These are phyloP conservation scores for Leersia perrieri DNA, from an alignment of 176 grass and related monocot genomes.

Conservation along the genomic window DNA sequence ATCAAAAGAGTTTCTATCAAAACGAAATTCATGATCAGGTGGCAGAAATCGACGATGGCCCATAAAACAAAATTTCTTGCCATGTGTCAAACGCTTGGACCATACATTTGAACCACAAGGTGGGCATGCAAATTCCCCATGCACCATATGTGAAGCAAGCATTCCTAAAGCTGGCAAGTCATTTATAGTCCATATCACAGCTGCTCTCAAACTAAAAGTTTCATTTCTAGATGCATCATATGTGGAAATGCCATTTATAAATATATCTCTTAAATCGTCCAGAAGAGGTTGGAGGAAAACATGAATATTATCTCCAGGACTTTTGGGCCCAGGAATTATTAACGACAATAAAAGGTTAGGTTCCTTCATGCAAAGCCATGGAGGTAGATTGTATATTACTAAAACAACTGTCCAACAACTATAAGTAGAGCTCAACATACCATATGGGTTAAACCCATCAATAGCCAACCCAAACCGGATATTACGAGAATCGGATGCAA, in stretches of 20 bases:
- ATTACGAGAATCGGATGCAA: background rate
- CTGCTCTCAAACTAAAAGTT: background rate
- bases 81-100: too few relatives aligned
- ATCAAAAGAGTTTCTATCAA: too few relatives aligned
- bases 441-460: constrained; percentile 17
- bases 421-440: background rate
- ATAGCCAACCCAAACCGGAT: background rate
- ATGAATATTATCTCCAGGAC: constrained; percentile 1
- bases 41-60: too few relatives aligned
- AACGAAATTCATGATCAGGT: too few relatives aligned
- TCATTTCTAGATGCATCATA: background rate
- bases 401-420: constrained; percentile 14
- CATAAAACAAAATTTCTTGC: too few relatives aligned
- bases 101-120: background rate
- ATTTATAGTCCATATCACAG: background rate
- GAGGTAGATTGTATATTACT: constrained; percentile 12
- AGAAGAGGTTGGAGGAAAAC: background rate
- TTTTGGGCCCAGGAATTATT: constrained; percentile 14
- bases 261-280: constrained; percentile 9
- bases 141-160: background rate
- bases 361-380: constrained; percentile 24
- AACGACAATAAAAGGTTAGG: background rate
- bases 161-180: constrained; percentile 7
- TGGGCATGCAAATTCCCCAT: background rate
- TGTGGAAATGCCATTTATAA: background rate